These are phyloP conservation scores for Groenewaldozyma auringiensis DNA, from an alignment of 1,139 yeast genomes.

Conservation along the genomic window DNA sequence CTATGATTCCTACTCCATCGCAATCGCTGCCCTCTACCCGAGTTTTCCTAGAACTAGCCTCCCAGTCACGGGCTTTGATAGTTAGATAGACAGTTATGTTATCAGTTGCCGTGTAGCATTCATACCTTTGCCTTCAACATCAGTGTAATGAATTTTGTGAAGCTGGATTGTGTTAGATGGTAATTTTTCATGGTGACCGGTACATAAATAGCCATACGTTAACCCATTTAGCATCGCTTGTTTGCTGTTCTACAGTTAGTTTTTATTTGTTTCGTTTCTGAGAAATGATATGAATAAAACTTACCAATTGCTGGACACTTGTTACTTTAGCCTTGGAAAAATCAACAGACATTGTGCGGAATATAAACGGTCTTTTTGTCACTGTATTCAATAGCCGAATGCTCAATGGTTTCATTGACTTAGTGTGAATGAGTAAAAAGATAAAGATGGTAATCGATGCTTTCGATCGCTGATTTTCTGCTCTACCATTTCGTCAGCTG, in stretches of 20 bases:
- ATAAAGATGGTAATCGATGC: too few relatives aligned
- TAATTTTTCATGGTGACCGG: neutral
- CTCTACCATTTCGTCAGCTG: too few relatives aligned
- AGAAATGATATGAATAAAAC: too few relatives aligned
- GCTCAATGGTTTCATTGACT: slow-evolving; percentile 11
- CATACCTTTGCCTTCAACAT: slow-evolving; percentile 24
- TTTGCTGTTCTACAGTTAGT: slow-evolving; percentile 17
- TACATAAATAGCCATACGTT: slow-evolving; percentile 32
- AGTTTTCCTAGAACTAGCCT: slow-evolving; percentile 79
- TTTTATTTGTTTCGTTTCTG: too few relatives aligned
- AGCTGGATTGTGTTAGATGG: slow-evolving; percentile 18
- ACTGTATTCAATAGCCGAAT: neutral
- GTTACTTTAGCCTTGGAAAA: slow-evolving; percentile 30
- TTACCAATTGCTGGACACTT: slow-evolving; percentile 27
- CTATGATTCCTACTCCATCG: slow-evolving; percentile 87
- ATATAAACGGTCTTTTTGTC: neutral
- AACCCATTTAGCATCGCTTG: slow-evolving; percentile 51
- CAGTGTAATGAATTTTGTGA: slow-evolving; percentile 51
- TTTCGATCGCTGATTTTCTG: too few relatives aligned
- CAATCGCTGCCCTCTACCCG: slow-evolving; percentile 56
- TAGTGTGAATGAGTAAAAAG: too few relatives aligned
- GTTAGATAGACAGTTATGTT: neutral
- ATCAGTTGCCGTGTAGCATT: neutral
- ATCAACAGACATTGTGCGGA: slow-evolving; percentile 12
- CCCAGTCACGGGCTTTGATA: slow-evolving; percentile 63